Base-by-base conservation (phyloP, 208 protist genomes). In the Trypanosoma melophagium region DNA sequence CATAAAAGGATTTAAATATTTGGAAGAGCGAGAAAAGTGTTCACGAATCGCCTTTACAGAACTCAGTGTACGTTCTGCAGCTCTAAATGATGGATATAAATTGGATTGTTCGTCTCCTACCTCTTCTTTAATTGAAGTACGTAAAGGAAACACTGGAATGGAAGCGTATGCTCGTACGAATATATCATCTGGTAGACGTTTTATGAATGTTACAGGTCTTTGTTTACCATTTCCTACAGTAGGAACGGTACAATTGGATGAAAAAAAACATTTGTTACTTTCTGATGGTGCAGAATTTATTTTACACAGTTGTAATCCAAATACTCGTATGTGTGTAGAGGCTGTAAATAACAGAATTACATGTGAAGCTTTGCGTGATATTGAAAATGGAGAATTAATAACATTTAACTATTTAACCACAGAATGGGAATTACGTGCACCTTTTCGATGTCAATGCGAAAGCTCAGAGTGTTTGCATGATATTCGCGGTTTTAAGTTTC, bases 251-350 rank as follows among this genome's bases (percentile, higher is more conserved):
- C 81, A 90, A 76, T 52, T 93, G 21, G 71, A 68, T 19, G 71
- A 86, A 51, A 52, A 70, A 40, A 79, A 80, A 31, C 86, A 95
- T 71, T 69, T 95, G 40, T 83, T 95, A 56, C 83, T 92, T 51
- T 77, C 67, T 35, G 81, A 75, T 69, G 90, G 85, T 13, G 83
- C 79, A 14, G 81, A 95, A 70, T 95, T 79, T 54, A 59, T 95
- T 52, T 83, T 80, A 40, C 90, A 95, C 81, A 92, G 87, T 66
- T 95, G 90, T 71, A 70, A 89, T 55, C 87, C 90, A 25, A 95
- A 93, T 55, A 76, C 84, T 54, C 78, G 72, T 5, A 80, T 95
- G 49, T 72, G 69, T 59, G 71, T 93, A 17, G 85, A 93, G 53
- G 54, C 74, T 12, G 66, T 81, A 31, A 89, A 85, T 71, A 81